These are phyloP conservation scores for Termitomyces sp. DNA, from an alignment of 768 basidiomycete genomes.

Conservation along the genomic window DNA sequence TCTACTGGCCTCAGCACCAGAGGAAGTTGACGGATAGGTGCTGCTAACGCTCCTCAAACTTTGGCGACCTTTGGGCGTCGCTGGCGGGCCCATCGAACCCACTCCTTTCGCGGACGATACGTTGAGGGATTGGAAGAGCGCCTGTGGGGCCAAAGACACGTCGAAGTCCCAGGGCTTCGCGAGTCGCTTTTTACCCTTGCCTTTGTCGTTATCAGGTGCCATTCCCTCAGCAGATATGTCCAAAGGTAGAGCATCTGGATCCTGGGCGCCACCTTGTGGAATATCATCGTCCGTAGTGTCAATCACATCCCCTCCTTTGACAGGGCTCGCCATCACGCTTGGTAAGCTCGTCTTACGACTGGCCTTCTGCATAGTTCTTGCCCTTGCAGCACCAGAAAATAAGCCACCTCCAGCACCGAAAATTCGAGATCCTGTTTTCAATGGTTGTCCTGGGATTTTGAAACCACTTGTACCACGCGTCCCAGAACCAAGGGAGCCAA, in stretches of 20 bases:
- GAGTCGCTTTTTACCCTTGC: conserved; percentile 27
- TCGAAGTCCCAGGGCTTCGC: conserved; percentile 24
- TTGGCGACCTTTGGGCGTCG: conserved; percentile 31
- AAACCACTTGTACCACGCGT: conserved; percentile 12
- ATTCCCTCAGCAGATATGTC: not conserved
- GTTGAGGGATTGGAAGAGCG: conserved; percentile 59
- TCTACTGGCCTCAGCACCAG: conserved; percentile 1
- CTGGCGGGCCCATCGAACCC: conserved; percentile 42
- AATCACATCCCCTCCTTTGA: conserved; percentile 31
- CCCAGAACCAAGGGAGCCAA: conserved; percentile 11
- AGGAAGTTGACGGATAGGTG: conserved; percentile 20
- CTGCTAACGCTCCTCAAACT: conserved; percentile 35
- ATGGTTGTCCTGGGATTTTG: conserved; percentile 4
- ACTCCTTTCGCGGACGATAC: conserved; percentile 32
- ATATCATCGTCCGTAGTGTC: conserved; percentile 15
- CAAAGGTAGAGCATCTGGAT: conserved; percentile 8
- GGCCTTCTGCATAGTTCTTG: conserved; percentile 28
- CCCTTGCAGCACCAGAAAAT: conserved; percentile 16
- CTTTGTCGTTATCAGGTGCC: conserved; percentile 13
- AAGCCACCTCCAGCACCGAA: conserved; percentile 15
- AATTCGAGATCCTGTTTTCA: conserved; percentile 10
- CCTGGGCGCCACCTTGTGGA: not conserved
- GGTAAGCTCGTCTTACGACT: conserved; percentile 43
- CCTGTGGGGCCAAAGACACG: conserved; percentile 53
- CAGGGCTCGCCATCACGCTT: conserved; percentile 42